A percentile compares a stretch with the other conserved stretches of the same genome.
These are phyloP conservation scores for Kappamyces sp. DNA, from an alignment of 192 early-diverging fungal species.

Conservation along the genomic window DNA sequence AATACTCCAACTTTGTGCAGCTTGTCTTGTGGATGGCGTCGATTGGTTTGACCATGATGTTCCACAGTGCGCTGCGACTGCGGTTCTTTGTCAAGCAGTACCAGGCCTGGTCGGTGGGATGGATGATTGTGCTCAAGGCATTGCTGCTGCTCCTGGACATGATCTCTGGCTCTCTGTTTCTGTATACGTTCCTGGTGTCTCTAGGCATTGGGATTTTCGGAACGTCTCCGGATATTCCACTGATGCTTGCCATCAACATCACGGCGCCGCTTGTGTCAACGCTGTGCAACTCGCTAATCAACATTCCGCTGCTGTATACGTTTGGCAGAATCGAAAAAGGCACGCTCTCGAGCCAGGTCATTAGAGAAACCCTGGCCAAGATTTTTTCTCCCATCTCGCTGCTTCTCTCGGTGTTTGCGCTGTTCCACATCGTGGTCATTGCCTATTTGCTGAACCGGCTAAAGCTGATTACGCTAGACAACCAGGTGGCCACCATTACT, in stretches of 20 bases:
- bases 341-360: not conserved
- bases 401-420: not conserved
- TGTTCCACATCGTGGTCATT: not conserved
- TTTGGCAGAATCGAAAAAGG: not conserved
- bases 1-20: conserved; percentile 7
- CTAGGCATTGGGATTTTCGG: conserved; percentile 4
- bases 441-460: not conserved
- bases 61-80: not conserved
- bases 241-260: not conserved
- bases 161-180: not conserved
- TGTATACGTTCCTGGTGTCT: conserved; percentile 10
- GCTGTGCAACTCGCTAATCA: conserved; percentile 14
- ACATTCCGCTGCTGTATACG: conserved; percentile 7
- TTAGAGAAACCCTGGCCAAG: not conserved
- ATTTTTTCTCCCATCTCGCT: conserved; percentile 8
- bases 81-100: not conserved
- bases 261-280: conserved; percentile 1
- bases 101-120: conserved; percentile 2
- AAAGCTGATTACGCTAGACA: not conserved
- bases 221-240: not conserved
- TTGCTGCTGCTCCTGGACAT: conserved; percentile 13
- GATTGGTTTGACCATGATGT: conserved; percentile 10
- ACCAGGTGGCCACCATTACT: not conserved
- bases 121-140: conserved; percentile 3
- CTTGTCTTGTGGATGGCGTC: conserved; percentile 4